Base-by-base conservation (phyloP, 108 stramenopile genomes). In the Licmophora abbreviata region DNA sequence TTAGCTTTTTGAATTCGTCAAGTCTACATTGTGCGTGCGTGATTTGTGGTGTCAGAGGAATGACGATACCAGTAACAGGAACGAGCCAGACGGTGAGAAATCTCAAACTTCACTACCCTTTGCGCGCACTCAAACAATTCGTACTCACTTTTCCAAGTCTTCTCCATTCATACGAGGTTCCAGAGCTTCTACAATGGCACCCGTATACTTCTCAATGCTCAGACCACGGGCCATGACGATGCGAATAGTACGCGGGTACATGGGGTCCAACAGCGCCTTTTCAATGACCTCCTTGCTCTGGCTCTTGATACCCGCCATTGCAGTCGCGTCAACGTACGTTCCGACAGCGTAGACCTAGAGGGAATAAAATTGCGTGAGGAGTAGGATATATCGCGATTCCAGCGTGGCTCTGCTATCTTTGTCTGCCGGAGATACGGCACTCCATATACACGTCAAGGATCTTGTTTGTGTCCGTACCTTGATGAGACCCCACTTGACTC, bases 181-280 rank as follows among this genome's bases (percentile, higher is more conserved):
- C 3, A 93, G 48, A 6, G 85, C 69, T 61, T 93, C 92, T 47
- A 85, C 79, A 47, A 93, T 83, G 31, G 83, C 92, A 23, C 71
- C 60, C 12, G 81, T 93, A 63, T 73, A 93, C 65, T 93, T 92
- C 21, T 93, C 79, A 28, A 86, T 80, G 41, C 77, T 71, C 36
- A 93, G 64, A 48, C 59, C 61, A 47, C 86, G 77, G 62, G 83
- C 83, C 84, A 93, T 86, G 44, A 93, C 86, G 52, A 93, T 88
- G 21, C 86, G 79, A 55, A 93, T 84, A 15, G 86, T 86, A 36
- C 86, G 67, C 30, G 82, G 82, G 64, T 85, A 83, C 31, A 43
- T 77, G 14, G 92, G 84, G 74, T 84, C 82, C 30, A 83, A 31
- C 17, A 87, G 52, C 12, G 85, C 85, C 52, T 73, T 75, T 56